Conservation (phyloP, 225 moss, liverwort and hornwort genomes). For the Neckera pumila region DNA sequence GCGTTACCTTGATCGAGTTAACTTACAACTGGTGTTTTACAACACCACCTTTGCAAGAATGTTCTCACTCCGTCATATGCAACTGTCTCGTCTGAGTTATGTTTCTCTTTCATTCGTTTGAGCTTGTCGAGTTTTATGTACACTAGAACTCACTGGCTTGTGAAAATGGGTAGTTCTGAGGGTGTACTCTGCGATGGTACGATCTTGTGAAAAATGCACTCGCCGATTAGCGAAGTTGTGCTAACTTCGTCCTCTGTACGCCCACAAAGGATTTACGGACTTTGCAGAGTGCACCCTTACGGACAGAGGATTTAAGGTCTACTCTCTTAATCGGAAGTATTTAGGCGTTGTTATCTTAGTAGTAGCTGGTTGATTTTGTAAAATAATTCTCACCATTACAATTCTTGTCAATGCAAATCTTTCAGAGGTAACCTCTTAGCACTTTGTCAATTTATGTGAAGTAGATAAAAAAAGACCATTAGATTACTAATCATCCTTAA, state of each 20-base stretch:
- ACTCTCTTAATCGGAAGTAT: too few relatives aligned
- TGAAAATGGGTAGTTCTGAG: too few relatives aligned
- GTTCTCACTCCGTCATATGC: background rate
- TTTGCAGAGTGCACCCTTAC: too few relatives aligned
- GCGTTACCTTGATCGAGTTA: too few relatives aligned
- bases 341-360: too few relatives aligned
- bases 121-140: rapidly evolving
- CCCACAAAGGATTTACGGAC: too few relatives aligned
- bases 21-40: background rate
- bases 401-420: too few relatives aligned
- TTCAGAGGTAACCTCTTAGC: rapidly evolving
- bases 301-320: too few relatives aligned
- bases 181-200: background rate
- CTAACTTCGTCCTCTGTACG: background rate
- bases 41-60: background rate
- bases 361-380: too few relatives aligned
- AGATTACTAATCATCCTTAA: background rate
- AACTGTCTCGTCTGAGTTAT: too few relatives aligned
- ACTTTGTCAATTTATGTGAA: background rate
- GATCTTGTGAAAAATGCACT: too few relatives aligned
- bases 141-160: background rate
- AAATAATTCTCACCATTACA: background rate
- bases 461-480: background rate
- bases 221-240: rapidly evolving
- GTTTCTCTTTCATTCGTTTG: too few relatives aligned